Evolutionary conservation across 306 rosid genomes (phyloP), one percentile per base, ranked within the genome.

Genomic region (Clitoria ternatea): DNA sequence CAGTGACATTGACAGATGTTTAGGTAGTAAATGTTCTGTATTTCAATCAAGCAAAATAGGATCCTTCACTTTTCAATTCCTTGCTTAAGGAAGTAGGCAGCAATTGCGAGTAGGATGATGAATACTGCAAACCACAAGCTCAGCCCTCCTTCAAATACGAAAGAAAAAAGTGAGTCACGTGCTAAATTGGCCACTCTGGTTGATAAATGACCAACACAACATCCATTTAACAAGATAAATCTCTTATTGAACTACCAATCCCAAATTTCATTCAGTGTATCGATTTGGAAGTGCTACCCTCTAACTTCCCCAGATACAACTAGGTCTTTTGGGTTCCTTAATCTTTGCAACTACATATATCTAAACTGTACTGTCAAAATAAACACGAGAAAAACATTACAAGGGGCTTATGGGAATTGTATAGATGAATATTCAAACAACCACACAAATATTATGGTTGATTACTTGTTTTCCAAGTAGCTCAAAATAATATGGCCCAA

Each of bases 121-220:
- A 93, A 37, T 77, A 88, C 12, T 29, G 85, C 69, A 56, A 89
- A 42, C 98, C 94, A 90, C 56, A 90, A 72, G 89, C 70, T 84
- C 77, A 61, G 27, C 65, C 86, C 91, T 73, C 91, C 98, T 90
- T 87, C 12, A 63, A 62, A 33, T 65, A 47, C 10, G 2, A 54
- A 8, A 4, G 10, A 17, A 43, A 14, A 43, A 43, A 52, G 35
- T 60, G 23, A 65, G 42, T 75, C 44, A 24, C 15, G 6, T n/a
- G 65, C 73, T 19, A 18, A 20, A 56, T 56, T 64, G 55, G 27
- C 30, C 9, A 18, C 24, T 11, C 44, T 29, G 36, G 27, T 55
- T 17, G 56, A 35, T 57, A 61, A 12, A 20, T 11, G 33, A 43
- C 48, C 48, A 62, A 53, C 13, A 5, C 27, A 47, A 15, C 27